Evolutionary conservation across 2,329 filamentous ascomycete species (phyloP), one percentile per base, ranked within the genome.

Genomic region (Tolypocladium inflatum): DNA sequence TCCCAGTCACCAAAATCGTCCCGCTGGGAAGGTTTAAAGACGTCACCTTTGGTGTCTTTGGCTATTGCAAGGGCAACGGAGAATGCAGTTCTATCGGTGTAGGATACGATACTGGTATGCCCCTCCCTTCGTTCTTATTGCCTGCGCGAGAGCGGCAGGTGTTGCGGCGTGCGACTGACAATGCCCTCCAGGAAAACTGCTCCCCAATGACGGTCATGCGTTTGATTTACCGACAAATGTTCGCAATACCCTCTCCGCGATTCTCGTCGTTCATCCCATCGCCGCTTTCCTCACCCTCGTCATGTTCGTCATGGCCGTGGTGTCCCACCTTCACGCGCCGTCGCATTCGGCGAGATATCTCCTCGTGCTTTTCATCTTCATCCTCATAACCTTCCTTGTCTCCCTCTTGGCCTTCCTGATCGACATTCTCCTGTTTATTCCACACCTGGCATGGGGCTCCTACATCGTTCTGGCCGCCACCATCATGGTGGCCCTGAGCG

Each of bases 401-500:
- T 87, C 90, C 53, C 80, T 97, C 1, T 80, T 96, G 58, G 89
- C 92, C 30, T 97, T 97, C 74, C 78, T 99, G 33, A 87, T 97
- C 66, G 94, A 99, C 73, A 90, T 97, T 33, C 78, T 99, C 39
- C 80, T 99, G 26, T 99, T 99, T 70, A 89, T 97, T 19, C 94
- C 94, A 54, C 92, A 97, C 73, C 77, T 97, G 76, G 84, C 87
- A 68, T 97, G 92, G 91, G 94, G 92, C 62, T 91, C 92, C 60
- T 99, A 93, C 80, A 84, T 97, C 64, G 92, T 97, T 19, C 80
- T 97, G 55, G 93, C 86, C 11, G 90, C 93, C 33, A 95, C 92
- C 30, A 88, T 97, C 60, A 76, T 97, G 57, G 89, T 96, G 55
- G 86, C 89, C 55, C 78, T 90, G 30, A 89, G 90, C 69, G 88